A percentile compares a stretch with the other conserved stretches of the same genome.
phyloP scores from a whole-genome alignment of 371 early-diverging fungal genomes.

The Mucor lusitanicus region DNA sequence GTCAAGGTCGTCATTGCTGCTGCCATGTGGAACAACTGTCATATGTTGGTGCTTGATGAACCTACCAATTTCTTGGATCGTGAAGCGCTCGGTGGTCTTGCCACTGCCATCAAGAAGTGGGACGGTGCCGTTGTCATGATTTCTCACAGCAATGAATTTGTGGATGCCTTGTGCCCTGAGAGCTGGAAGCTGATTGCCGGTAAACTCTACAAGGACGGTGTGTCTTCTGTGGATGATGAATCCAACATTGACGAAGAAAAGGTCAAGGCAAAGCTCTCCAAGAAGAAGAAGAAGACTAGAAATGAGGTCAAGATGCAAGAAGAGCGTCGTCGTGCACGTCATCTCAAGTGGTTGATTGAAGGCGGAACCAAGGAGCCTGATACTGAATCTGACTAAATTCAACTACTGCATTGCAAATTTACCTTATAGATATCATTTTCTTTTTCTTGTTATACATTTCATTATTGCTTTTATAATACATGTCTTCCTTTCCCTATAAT shows the following conservation, averaged over 20 bases:
- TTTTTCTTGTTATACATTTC: slow-evolving; percentile 7
- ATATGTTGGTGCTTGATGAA: slow-evolving; percentile 83
- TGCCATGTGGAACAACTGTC: slow-evolving; percentile 84
- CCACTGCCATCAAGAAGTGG: slow-evolving; percentile 78
- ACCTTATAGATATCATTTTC: slow-evolving; percentile 1
- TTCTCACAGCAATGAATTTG: slow-evolving; percentile 84
- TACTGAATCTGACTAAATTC: slow-evolving; percentile 66
- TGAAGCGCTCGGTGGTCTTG: slow-evolving; percentile 83
- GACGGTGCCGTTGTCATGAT: slow-evolving; percentile 88
- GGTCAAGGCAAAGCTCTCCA: slow-evolving; percentile 64
- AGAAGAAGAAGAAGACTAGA: slow-evolving; percentile 85
- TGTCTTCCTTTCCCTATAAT: slow-evolving; percentile 3
- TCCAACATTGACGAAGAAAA: slow-evolving; percentile 63
- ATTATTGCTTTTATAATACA: neutral
- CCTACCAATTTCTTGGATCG: slow-evolving; percentile 92
- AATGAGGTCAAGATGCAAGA: slow-evolving; percentile 74
- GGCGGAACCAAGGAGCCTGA: slow-evolving; percentile 70
- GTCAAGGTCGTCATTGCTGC: slow-evolving; percentile 86
- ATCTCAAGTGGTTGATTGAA: slow-evolving; percentile 74
- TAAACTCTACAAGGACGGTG: slow-evolving; percentile 50
- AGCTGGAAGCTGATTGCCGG: slow-evolving; percentile 77
- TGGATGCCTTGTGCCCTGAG: slow-evolving; percentile 79
- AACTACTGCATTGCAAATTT: neutral
- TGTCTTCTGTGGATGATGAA: slow-evolving; percentile 61
- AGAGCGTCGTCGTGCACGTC: slow-evolving; percentile 68